These are phyloP conservation scores for Trichoderma hamatum DNA, from an alignment of 2,329 filamentous ascomycete species.

Conservation along the genomic window DNA sequence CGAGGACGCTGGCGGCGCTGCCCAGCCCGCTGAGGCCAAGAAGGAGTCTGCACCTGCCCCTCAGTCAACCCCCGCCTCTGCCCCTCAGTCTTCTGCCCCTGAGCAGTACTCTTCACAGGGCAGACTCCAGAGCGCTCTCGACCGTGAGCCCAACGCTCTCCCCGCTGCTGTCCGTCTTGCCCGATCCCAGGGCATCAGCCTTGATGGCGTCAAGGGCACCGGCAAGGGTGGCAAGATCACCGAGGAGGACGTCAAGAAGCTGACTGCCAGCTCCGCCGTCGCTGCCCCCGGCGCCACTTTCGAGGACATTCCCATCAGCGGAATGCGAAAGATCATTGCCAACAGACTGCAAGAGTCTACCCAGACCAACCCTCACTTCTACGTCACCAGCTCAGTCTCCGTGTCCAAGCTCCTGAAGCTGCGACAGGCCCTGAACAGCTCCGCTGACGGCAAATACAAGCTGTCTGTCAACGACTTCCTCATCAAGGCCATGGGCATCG, in stretches of 20 bases:
- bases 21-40: conserved; percentile 65
- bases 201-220: conserved; percentile 81
- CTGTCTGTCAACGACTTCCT: conserved; percentile 99
- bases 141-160: conserved; percentile 75
- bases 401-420: conserved; percentile 96
- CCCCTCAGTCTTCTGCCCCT: conserved; percentile 52
- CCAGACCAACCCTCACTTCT: conserved; percentile 97
- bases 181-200: conserved; percentile 77
- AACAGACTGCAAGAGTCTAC: conserved; percentile 84
- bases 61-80: conserved; percentile 56
- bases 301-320: conserved; percentile 80
- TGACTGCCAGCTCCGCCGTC: conserved; percentile 57
- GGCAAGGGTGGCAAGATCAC: conserved; percentile 86
- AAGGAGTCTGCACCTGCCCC: conserved; percentile 67
- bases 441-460: conserved; percentile 92
- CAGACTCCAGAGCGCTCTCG: conserved; percentile 79
- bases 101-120: conserved; percentile 75
- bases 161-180: conserved; percentile 80
- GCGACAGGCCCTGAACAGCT: conserved; percentile 86
- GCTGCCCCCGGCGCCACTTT: conserved; percentile 67
- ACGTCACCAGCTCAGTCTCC: conserved; percentile 86
- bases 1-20: conserved; percentile 86
- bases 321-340: conserved; percentile 99
- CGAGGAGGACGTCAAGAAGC: conserved; percentile 91
- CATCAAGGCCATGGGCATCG: conserved; percentile 90